Evolutionary conservation across 2,329 filamentous ascomycete genomes (phyloP).

Genomic region (Pezicula radicicola): DNA sequence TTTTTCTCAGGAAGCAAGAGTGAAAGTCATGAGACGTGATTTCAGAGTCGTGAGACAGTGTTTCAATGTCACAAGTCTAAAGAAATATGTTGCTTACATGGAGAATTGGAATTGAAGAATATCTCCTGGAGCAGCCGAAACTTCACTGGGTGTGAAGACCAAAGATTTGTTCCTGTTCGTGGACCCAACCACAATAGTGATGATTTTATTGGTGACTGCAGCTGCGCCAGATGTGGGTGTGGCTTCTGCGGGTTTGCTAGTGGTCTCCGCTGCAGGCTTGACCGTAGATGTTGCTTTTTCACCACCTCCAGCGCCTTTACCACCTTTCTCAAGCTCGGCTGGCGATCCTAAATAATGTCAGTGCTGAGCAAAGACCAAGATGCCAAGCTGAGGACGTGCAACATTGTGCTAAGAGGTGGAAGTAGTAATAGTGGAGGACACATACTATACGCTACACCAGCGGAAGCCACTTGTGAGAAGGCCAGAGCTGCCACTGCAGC

Average conservation of each 20-base stretch:
- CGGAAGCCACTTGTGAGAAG: background rate
- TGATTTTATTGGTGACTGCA: constrained; percentile 2
- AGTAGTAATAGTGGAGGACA: background rate
- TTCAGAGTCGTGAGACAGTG: too few species aligned
- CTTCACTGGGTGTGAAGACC: constrained; percentile 45
- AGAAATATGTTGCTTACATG: constrained; percentile 18
- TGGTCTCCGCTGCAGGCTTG: background rate
- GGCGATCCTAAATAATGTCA: background rate
- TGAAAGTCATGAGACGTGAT: too few species aligned
- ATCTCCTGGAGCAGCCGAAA: constrained; percentile 44
- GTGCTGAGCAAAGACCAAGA: background rate
- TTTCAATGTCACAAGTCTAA: too few species aligned
- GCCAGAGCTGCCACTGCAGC: constrained; percentile 1
- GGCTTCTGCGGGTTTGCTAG: background rate
- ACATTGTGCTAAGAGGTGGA: background rate
- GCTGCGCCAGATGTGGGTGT: background rate
- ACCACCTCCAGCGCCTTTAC: background rate
- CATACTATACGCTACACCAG: background rate
- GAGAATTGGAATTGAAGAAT: constrained; percentile 52
- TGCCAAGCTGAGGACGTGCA: background rate
- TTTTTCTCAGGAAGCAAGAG: too few species aligned
- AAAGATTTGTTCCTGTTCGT: constrained; percentile 56
- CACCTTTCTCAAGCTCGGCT: background rate
- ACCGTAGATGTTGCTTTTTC: background rate
- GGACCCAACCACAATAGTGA: constrained; percentile 7